These are phyloP conservation scores for Leptographium galeiforme DNA, from an alignment of 2,329 filamentous ascomycete species.

Conservation along the genomic window DNA sequence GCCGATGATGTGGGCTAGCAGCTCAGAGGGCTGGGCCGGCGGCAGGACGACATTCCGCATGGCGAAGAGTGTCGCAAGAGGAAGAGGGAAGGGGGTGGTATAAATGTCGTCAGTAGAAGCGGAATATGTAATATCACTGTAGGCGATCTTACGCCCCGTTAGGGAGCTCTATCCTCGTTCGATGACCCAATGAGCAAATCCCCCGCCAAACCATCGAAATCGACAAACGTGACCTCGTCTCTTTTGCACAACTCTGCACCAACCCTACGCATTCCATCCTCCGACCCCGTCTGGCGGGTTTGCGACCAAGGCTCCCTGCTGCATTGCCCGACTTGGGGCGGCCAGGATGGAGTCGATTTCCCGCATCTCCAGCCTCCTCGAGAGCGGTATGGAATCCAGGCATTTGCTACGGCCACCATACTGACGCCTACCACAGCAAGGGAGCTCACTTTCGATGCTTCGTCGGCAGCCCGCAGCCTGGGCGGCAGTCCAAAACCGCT, in stretches of 20 bases:
- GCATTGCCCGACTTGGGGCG: not conserved
- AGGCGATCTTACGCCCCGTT: not conserved
- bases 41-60: slow-evolving; percentile 27
- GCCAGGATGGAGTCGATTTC: slow-evolving; percentile 86
- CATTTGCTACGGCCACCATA: not conserved
- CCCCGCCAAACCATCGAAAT: not conserved
- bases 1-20: slow-evolving; percentile 52
- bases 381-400: slow-evolving; percentile 55
- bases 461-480: slow-evolving; percentile 65
- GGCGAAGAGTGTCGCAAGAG: not conserved
- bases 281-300: not conserved
- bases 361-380: slow-evolving; percentile 82
- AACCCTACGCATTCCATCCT: not conserved
- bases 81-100: too few relatives aligned
- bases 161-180: not conserved
- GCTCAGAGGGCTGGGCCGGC: slow-evolving; percentile 40
- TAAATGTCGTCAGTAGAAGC: not conserved
- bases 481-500: slow-evolving; percentile 47
- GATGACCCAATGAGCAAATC: not conserved
- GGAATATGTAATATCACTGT: not conserved
- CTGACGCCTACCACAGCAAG: slow-evolving; percentile 45
- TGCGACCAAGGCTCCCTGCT: not conserved
- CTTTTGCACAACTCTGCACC: not conserved
- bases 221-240: not conserved
- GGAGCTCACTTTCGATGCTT: slow-evolving; percentile 94